Conservation (phyloP, 129 eudicot genomes). For the Flaveria ramosissima region DNA sequence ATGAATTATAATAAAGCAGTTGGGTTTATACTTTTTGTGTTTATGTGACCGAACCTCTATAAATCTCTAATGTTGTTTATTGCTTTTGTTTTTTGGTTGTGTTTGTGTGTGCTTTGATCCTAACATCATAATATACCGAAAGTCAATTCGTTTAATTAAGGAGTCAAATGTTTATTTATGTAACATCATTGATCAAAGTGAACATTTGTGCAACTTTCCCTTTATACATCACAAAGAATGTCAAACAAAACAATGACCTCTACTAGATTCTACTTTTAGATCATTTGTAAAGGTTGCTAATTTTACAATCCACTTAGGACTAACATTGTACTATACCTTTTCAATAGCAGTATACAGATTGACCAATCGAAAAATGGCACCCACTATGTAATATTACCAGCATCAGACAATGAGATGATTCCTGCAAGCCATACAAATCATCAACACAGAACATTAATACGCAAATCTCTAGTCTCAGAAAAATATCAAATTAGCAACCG, state of each 20-base stretch:
- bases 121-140: no score
- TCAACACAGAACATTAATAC: not conserved
- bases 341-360: slow-evolving; percentile 42
- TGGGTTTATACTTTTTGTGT: no score
- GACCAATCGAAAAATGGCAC: slow-evolving; percentile 65
- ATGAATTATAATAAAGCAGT: no score
- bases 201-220: not conserved
- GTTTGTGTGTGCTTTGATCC: no score
- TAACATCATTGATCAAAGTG: not conserved
- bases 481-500: no score
- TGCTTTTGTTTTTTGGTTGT: no score
- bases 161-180: no score
- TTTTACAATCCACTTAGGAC: slow-evolving; percentile 25
- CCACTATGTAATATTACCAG: slow-evolving; percentile 45
- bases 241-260: slow-evolving; percentile 14
- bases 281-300: not conserved
- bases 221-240: slow-evolving; percentile 18
- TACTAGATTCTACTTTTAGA: slow-evolving; percentile 18
- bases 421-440: slow-evolving; percentile 38
- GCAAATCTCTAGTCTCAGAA: no score
- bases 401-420: slow-evolving; percentile 33
- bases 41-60: no score
- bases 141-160: no score
- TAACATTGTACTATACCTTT: slow-evolving; percentile 32
- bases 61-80: no score